A percentile compares a stretch with the other conserved stretches of the same genome.
Conservation (phyloP, 176 grass and related monocot genomes). For the Tillandsia fasciculata region DNA sequence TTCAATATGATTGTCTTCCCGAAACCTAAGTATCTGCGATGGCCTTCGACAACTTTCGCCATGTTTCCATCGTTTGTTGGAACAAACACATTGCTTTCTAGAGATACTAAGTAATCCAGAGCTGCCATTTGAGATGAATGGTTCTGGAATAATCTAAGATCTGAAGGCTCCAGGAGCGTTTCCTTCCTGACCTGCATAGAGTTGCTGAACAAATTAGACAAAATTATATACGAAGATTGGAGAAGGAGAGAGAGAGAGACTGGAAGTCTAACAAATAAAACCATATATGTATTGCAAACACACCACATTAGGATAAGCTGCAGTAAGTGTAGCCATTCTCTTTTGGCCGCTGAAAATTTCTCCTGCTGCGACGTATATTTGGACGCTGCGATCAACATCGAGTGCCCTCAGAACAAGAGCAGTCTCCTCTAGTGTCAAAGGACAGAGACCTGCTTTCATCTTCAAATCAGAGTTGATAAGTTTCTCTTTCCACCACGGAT, state of each 20-base stretch:
- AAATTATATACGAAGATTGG: neutral
- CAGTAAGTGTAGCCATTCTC: constrained; percentile 67
- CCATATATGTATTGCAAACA: constrained; percentile 3
- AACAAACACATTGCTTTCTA: constrained; percentile 91
- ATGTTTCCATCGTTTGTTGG: constrained; percentile 95
- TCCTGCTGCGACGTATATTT: constrained; percentile 91
- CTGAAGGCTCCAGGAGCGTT: constrained; percentile 55
- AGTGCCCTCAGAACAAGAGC: constrained; percentile 75
- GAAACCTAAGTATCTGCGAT: constrained; percentile 92
- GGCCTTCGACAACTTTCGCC: constrained; percentile 92
- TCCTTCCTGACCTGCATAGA: constrained; percentile 74
- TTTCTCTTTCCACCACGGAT: constrained; percentile 99
- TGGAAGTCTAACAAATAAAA: neutral
- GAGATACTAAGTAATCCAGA: constrained; percentile 88
- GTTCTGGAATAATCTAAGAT: constrained; percentile 88
- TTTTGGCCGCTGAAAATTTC: constrained; percentile 72
- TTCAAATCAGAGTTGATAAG: constrained; percentile 72
- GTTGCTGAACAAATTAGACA: neutral
- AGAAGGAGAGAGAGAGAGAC: neutral
- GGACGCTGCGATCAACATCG: constrained; percentile 62
- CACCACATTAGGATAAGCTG: constrained; percentile 84
- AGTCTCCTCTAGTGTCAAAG: constrained; percentile 87
- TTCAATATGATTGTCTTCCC: constrained; percentile 75
- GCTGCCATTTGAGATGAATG: constrained; percentile 98
- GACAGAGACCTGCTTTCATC: constrained; percentile 84